Evolutionary conservation across 306 rosid genomes (phyloP), one percentile per base, ranked within the genome.

Genomic region (Rosa persica): DNA sequence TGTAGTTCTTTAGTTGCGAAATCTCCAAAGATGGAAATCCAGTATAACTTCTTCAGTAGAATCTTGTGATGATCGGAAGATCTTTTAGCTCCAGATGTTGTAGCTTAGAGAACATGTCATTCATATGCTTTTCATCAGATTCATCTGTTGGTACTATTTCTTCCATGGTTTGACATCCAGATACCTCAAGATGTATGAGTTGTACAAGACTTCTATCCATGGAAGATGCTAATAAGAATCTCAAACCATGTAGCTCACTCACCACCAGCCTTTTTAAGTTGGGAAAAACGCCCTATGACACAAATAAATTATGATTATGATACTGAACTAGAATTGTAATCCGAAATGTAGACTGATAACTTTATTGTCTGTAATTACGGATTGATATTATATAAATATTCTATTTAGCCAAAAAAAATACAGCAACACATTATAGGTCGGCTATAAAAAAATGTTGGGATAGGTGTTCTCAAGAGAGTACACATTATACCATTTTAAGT

Each of bases 171-270:
- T 7, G 0, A 58, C 90, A 90, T 3, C 3, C 6, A 1, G 65
- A 23, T 43, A 88, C 39, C 5, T 46, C 17, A 17, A 90, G 87
- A 36, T 58, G 79, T 74, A 77, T 62, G 43, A 90, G 91, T 25
- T 72, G 85, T 38, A 9, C 58, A 3, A 86, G 38, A 73, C 72
- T 52, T 13, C 7, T 38, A 1, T 84, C 89, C 81, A 79, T 61
- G 2, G 79, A 69, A 60, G 75, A 15, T 8, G 87, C 70, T 17
- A 83, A 48, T 3, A 83, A 23, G 46, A 77, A 70, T 54, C 34
- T 60, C 3, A 66, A 8, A 8, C 2, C 4, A 20, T 13, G 20
- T 52, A 84, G 76, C 0, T 2, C 5, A 0, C 22, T 13, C 22
- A 89, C 58, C 70, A 40, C 76, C 23, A 89, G 66, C 19, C 30